These are phyloP conservation scores for Drechslerella coelobrocha DNA, from an alignment of 2,329 filamentous ascomycete genomes.

Conservation along the genomic window DNA sequence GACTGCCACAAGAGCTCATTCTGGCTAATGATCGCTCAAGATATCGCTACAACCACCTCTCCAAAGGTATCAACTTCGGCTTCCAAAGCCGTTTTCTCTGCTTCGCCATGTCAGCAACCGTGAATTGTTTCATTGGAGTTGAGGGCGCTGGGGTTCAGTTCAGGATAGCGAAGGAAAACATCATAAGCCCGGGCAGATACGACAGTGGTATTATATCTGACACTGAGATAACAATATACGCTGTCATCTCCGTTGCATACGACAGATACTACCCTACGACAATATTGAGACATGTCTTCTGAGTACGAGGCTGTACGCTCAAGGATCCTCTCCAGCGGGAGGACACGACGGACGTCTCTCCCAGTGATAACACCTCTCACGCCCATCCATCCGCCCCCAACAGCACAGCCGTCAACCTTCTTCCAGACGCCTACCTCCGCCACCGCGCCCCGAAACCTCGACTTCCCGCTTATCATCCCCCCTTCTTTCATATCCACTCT, in stretches of 20 bases:
- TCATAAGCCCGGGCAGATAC: no score
- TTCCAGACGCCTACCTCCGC: no score
- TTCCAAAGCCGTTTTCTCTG: no score
- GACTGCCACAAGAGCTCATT: slow-evolving; percentile 23
- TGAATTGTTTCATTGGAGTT: no score
- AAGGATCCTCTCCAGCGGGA: slow-evolving; percentile 24
- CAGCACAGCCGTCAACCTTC: slow-evolving; percentile 23
- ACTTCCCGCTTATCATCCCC: slow-evolving; percentile 27
- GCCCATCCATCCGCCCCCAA: slow-evolving; percentile 11
- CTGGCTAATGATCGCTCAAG: slow-evolving; percentile 11
- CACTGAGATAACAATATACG: no score
- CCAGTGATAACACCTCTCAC: slow-evolving; percentile 9
- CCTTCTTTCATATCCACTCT: slow-evolving; percentile 30
- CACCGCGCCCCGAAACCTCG: background rate
- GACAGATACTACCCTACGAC: background rate
- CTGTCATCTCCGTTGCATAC: no score
- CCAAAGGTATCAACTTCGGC: no score
- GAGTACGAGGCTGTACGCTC: slow-evolving; percentile 35
- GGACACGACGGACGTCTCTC: slow-evolving; percentile 5
- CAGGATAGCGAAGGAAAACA: no score
- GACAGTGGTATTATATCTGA: no score
- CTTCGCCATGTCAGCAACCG: no score
- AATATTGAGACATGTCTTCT: slow-evolving; percentile 20
- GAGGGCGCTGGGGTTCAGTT: no score
- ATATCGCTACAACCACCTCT: slow-evolving; percentile 13